Conservation (phyloP, 1,284 basidiomycete species). For the Macrocystidia cucumis region DNA sequence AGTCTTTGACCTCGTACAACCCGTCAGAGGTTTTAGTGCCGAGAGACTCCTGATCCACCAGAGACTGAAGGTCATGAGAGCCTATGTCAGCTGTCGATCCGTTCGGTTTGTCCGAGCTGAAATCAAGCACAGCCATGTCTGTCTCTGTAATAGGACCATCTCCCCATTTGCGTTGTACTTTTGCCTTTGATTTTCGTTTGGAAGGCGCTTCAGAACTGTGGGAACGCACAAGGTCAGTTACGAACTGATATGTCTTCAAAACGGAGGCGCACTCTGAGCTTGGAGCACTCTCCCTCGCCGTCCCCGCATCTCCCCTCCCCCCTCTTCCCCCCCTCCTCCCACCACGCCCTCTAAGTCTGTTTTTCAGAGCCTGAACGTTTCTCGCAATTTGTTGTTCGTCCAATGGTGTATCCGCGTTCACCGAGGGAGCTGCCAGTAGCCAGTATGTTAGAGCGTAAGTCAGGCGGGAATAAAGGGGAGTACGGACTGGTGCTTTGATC, state of each 20-base stretch:
- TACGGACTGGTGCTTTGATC: constrained; percentile 45
- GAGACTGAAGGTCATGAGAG: constrained; percentile 46
- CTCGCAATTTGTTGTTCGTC: constrained; percentile 89
- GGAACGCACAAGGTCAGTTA: constrained; percentile 13
- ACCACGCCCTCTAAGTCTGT: constrained; percentile 65
- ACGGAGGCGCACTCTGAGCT: constrained; percentile 51
- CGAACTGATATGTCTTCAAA: constrained; percentile 8
- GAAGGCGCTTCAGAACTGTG: constrained; percentile 52
- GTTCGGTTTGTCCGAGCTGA: constrained; percentile 49
- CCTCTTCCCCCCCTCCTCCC: constrained; percentile 49
- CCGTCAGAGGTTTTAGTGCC: constrained; percentile 80
- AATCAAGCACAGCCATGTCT: constrained; percentile 90
- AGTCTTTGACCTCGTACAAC: constrained; percentile 91
- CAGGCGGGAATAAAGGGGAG: background rate
- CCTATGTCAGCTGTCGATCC: constrained; percentile 24
- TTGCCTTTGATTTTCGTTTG: constrained; percentile 59
- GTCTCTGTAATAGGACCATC: constrained; percentile 69
- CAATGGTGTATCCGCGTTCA: constrained; percentile 45
- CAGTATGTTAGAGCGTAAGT: background rate
- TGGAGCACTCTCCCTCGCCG: constrained; percentile 53
- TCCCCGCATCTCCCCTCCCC: constrained; percentile 41
- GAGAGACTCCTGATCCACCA: constrained; percentile 75
- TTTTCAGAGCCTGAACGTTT: constrained; percentile 89
- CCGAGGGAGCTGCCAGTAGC: constrained; percentile 63
- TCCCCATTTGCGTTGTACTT: constrained; percentile 90